phyloP scores from a whole-genome alignment of 169 alveolate species.

The Babesia sp. region DNA sequence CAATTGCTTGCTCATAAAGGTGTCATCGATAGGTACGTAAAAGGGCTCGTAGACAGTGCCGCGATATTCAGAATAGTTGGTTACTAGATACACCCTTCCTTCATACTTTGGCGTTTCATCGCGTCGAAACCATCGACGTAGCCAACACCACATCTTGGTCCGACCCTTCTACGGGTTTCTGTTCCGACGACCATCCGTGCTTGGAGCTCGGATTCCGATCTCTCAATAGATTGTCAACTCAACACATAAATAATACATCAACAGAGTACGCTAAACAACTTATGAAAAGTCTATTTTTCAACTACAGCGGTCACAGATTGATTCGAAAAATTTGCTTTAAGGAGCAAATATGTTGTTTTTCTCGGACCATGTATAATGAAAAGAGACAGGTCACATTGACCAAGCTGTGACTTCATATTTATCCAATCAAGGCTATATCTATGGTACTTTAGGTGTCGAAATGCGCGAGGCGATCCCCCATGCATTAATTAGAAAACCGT shows the following conservation, averaged over 20 bases:
- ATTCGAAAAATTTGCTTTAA: too few relatives aligned
- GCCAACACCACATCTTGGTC: conserved; percentile 28
- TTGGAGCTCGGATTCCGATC: background rate
- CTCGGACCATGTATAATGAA: background rate
- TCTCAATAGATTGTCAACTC: too few relatives aligned
- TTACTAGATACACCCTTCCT: conserved; percentile 29
- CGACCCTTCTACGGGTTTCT: background rate
- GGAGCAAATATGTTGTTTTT: too few relatives aligned
- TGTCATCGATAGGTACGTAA: conserved; percentile 23
- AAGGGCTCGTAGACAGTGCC: conserved; percentile 25
- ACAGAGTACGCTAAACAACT: too few relatives aligned
- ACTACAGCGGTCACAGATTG: too few relatives aligned
- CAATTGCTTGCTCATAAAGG: conserved; percentile 11
- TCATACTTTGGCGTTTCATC: background rate
- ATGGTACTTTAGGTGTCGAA: background rate
- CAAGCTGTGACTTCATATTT: background rate
- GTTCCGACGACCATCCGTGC: background rate
- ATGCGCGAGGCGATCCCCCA: background rate
- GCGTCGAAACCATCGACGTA: background rate
- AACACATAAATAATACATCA: too few relatives aligned
- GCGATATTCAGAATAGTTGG: conserved; percentile 30
- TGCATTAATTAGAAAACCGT: background rate
- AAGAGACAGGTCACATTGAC: background rate
- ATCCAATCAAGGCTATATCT: background rate
- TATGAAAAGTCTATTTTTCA: too few relatives aligned